Conservation (phyloP, 805 yeast species). For the Deakozyma indianensis region DNA sequence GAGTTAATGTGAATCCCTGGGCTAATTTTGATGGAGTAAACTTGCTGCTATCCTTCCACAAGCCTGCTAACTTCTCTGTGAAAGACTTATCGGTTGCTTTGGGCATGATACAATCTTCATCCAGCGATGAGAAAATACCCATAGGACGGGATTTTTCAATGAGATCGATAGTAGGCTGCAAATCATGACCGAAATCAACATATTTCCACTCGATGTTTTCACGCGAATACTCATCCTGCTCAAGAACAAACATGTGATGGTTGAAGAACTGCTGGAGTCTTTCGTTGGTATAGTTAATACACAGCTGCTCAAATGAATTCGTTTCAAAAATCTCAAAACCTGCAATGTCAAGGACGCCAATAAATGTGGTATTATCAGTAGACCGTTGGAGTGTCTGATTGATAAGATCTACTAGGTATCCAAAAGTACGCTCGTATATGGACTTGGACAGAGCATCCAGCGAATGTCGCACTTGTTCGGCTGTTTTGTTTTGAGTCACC, state of each 20-base stretch:
- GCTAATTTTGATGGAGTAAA: slow-evolving; percentile 62
- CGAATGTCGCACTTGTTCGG: slow-evolving; percentile 65
- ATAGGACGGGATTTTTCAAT: slow-evolving; percentile 64
- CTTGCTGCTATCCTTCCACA: slow-evolving; percentile 44
- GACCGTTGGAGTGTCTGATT: slow-evolving; percentile 48
- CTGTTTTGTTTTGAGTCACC: slow-evolving; percentile 64
- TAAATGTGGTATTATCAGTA: slow-evolving; percentile 26
- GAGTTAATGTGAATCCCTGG: slow-evolving; percentile 71
- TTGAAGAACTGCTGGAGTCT: slow-evolving; percentile 94
- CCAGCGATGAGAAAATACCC: slow-evolving; percentile 74
- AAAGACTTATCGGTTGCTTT: slow-evolving; percentile 74
- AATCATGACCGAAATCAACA: slow-evolving; percentile 87
- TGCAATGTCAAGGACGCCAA: slow-evolving; percentile 93
- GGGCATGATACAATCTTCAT: slow-evolving; percentile 93
- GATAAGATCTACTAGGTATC: slow-evolving; percentile 58
- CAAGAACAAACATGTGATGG: slow-evolving; percentile 89
- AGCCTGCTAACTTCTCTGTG: slow-evolving; percentile 57
- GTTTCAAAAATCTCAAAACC: slow-evolving; percentile 95
- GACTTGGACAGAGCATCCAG: slow-evolving; percentile 82
- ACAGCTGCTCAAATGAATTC: slow-evolving; percentile 91
- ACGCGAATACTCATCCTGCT: slow-evolving; percentile 90
- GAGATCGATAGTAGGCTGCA: slow-evolving; percentile 86
- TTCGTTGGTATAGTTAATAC: slow-evolving; percentile 94
- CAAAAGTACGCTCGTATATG: slow-evolving; percentile 72
- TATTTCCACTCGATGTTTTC: slow-evolving; percentile 91